Evolutionary conservation across 2,329 filamentous ascomycete species (phyloP).

Genomic region (Pseudocercospora crystallina): DNA sequence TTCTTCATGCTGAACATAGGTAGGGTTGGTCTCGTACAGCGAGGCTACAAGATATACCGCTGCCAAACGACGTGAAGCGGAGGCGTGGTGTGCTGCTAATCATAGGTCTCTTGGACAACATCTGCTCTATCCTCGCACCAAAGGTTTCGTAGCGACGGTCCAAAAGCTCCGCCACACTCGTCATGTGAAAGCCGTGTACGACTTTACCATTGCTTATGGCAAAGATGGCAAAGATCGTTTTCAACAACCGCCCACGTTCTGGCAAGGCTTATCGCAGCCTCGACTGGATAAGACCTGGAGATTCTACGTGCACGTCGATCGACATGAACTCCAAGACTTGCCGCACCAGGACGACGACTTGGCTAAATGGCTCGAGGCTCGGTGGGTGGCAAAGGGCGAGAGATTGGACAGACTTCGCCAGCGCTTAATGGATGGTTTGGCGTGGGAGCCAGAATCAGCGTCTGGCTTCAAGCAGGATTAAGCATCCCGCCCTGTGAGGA

Average conservation of each 20-base stretch:
- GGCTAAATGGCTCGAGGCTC: constrained; percentile 36
- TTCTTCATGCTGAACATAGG: background rate
- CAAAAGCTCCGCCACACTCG: constrained; percentile 48
- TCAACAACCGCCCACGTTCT: constrained; percentile 35
- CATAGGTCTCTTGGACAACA: constrained; percentile 55
- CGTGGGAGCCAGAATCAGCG: too few species aligned
- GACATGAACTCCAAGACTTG: constrained; percentile 31
- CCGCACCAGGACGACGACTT: constrained; percentile 33
- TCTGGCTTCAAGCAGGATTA: too few species aligned
- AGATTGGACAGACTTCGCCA: constrained; percentile 32
- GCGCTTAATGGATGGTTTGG: background rate
- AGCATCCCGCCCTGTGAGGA: too few species aligned
- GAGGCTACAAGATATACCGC: constrained; percentile 62
- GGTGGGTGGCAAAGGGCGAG: constrained; percentile 39
- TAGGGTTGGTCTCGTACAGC: constrained; percentile 65
- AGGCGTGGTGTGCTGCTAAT: constrained; percentile 54
- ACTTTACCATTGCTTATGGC: constrained; percentile 42
- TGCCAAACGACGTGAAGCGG: constrained; percentile 53
- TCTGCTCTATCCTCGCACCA: constrained; percentile 60
- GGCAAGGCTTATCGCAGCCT: constrained; percentile 30
- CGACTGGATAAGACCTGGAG: constrained; percentile 29
- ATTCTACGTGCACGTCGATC: constrained; percentile 37
- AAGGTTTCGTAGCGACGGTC: constrained; percentile 61
- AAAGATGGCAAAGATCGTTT: constrained; percentile 24
- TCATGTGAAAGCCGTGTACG: constrained; percentile 40